Evolutionary conservation across 2,329 filamentous ascomycete genomes (phyloP), one percentile per base, ranked within the genome.

Genomic region (Cercospora zeina): DNA sequence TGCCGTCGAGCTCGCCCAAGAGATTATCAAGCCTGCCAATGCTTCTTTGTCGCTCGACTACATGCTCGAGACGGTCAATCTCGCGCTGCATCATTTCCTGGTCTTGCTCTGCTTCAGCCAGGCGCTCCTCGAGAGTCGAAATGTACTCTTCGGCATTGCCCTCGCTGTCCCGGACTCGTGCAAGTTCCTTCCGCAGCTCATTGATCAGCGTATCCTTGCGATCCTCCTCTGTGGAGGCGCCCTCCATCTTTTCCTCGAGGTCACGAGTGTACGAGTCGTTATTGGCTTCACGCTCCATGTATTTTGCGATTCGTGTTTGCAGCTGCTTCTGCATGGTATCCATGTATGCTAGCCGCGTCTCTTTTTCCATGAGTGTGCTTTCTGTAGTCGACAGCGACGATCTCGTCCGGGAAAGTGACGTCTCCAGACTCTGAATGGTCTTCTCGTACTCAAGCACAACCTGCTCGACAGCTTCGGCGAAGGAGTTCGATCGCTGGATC

Each of bases 401-500:
- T 61, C 95, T 86, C 1, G 95, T 97, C 71, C 87, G 95, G 0
- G 93, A 93, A 13, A 99, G 84, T 1, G 93, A 97, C 55, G 92
- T 87, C 76, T 99, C 95, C 14, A 99, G 83, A 58, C 86, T 89
- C 75, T 97, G 93, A 54, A 99, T 99, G 0, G 96, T 99, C 82
- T 96, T 97, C 76, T 99, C 96, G 74, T 99, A 99, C 77, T 99
- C 95, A 54, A 97, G 80, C 2, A 99, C 91, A 21, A 99, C 91
- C 72, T 96, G 90, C 72, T 99, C 95, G 19, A 99, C 93, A 30
- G 93, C 93, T 74, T 96, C 89, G 1, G 93, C 93, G 73, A 99
- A 97, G 0, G 91, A 96, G 74, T 96, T 96, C 16, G 96, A 99
- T 42, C 95, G 88, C 74, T 97, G 96, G 67, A 97, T 79, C 58